Evolutionary conservation across 2,329 filamentous ascomycete genomes (phyloP).

Genomic region (Dothistroma septosporum): DNA sequence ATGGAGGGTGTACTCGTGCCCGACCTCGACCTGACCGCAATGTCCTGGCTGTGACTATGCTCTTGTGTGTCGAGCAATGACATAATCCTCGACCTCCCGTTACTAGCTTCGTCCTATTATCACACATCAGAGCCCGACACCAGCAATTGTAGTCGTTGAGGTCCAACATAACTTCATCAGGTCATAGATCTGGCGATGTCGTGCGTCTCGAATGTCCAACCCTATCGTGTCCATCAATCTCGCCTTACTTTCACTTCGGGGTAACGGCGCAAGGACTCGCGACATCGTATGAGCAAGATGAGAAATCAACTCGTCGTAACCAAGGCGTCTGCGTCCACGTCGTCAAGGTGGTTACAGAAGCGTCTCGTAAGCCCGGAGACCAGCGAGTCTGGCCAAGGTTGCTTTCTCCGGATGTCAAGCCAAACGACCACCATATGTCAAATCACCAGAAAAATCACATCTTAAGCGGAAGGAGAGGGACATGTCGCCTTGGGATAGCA

Average conservation of each 20-base stretch:
- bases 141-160: neutral
- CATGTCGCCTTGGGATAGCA: neutral
- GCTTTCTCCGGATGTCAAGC: too few species aligned
- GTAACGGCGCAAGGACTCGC: slow-evolving; percentile 27
- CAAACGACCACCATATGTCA: too few species aligned
- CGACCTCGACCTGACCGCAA: neutral
- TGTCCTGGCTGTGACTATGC: neutral
- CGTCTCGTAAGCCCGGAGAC: too few species aligned
- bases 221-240: slow-evolving; percentile 39
- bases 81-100: slow-evolving; percentile 39
- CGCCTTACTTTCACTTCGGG: slow-evolving; percentile 41
- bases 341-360: too few species aligned
- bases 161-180: slow-evolving; percentile 38
- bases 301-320: too few species aligned
- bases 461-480: too few species aligned
- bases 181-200: slow-evolving; percentile 36
- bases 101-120: slow-evolving; percentile 33
- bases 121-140: neutral
- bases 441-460: too few species aligned
- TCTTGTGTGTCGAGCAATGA: slow-evolving; percentile 22
- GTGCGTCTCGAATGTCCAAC: slow-evolving; percentile 33
- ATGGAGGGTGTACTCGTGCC: neutral
- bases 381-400: too few species aligned
- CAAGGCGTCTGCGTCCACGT: too few species aligned
- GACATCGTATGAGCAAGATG: slow-evolving; percentile 13